Evolutionary conservation across 163 green algal genomes (phyloP), one percentile per base, ranked within the genome.

Genomic region (Scenedesmus sp.): DNA sequence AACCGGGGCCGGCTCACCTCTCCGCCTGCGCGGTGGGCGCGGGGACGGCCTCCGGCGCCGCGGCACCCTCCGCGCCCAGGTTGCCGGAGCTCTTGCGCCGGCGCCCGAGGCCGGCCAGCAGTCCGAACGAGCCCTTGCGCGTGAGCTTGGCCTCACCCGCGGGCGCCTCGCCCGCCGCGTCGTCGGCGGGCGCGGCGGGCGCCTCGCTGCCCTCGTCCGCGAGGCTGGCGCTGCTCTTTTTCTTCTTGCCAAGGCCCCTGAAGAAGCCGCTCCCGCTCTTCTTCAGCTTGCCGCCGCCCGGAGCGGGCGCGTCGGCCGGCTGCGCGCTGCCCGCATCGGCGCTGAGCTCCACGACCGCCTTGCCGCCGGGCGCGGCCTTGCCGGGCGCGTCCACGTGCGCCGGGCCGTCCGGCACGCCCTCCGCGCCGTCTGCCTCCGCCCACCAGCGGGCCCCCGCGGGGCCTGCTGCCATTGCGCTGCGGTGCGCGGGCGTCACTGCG

Each of bases 311-410:
- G 0, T 57, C 69, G 9, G 14, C 17, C 26, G 28, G 18, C 36
- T 69, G 53, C 24, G 26, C 56, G 15, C 14, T 70, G 36, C 67
- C 45, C 29, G 56, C 29, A 77, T 77, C 22, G 24, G 69, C 71
- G 58, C 58, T 80, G 24, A 80, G 51, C 31, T 80, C 71, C 66
- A 77, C 69, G 62, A 80, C 70, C 57, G 33, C 53, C 22, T 60
- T 60, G 53, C 65, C 62, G 65, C 65, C 62, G 65, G 22, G 60
- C 39, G 47, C 31, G 13, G 45, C 42, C 7, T 22, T 24, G 26
- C 24, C 58, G 31, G 15, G 39, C 4, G 58, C 58, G 15, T 66
- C 45, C 29, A n/a, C n/a, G n/a, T n/a, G n/a, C n/a, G n/a, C 10
- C 20, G 11, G 5, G 11, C 20, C 24, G 20, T 47, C 36, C 18